Evolutionary conservation across 1,284 basidiomycete species (phyloP).

Genomic region (Trametes sp.): DNA sequence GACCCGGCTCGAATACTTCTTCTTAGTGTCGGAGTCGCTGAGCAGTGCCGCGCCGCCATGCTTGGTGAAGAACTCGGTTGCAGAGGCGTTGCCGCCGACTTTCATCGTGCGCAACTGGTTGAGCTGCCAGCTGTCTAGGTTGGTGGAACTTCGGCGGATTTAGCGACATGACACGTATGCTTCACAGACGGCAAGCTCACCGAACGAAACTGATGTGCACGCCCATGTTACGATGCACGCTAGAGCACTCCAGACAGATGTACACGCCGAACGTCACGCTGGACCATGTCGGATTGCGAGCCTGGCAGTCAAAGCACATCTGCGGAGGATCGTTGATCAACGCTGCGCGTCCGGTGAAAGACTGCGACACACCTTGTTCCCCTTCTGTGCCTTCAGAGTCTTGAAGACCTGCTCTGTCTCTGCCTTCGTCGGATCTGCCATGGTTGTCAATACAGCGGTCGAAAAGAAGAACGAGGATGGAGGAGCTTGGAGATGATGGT

Average conservation of each 20-base stretch:
- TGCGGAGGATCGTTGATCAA: conserved; percentile 43
- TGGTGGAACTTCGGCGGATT: conserved; percentile 78
- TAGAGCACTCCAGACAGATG: conserved; percentile 98
- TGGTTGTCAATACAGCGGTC: conserved; percentile 35
- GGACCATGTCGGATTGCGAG: conserved; percentile 98
- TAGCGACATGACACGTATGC: conserved; percentile 12
- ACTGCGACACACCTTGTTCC: conserved; percentile 77
- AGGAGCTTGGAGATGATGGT: conserved; percentile 5
- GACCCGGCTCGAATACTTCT: conserved; percentile 87
- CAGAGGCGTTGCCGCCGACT: conserved; percentile 92
- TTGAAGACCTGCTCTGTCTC: conserved; percentile 84
- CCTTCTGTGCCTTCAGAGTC: conserved; percentile 82
- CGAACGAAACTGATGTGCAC: conserved; percentile 98
- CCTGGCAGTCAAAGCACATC: conserved; percentile 97
- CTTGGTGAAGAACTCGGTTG: conserved; percentile 90
- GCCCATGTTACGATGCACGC: conserved; percentile 95
- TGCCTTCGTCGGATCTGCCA: conserved; percentile 78
- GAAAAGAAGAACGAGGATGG: neutral
- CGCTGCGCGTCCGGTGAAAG: neutral
- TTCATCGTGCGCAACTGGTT: conserved; percentile 96
- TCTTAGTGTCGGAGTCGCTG: conserved; percentile 81
- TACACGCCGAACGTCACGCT: conserved; percentile 97
- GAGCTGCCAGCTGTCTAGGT: conserved; percentile 95
- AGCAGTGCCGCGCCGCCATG: conserved; percentile 82
- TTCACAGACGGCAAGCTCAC: conserved; percentile 54